phyloP scores from a whole-genome alignment of 768 basidiomycete genomes.

The Suillus brevipes region DNA sequence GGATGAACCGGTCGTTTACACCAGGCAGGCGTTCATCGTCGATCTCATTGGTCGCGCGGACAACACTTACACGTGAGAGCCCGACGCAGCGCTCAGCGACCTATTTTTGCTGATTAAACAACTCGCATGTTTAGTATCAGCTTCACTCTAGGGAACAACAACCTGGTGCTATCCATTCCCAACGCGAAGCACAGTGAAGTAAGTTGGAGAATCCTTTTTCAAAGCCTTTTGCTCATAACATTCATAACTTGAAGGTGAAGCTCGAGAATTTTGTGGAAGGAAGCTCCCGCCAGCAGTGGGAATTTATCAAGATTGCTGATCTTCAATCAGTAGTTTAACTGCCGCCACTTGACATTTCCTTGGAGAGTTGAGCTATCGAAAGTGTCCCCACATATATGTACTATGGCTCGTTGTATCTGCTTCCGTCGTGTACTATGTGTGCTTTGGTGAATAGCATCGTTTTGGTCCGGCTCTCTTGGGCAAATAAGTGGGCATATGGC shows the following conservation, averaged over 20 bases:
- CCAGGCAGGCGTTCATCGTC: not conserved
- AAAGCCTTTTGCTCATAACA: not conserved
- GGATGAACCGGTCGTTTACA: not conserved
- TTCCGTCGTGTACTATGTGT: not conserved
- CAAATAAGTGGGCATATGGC: no score
- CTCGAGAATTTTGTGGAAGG: not conserved
- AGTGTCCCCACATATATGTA: not conserved
- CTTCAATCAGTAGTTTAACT: not conserved
- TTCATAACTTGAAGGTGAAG: not conserved
- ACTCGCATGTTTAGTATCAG: not conserved
- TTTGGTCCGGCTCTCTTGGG: not conserved
- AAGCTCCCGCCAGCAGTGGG: not conserved
- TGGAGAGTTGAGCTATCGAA: not conserved
- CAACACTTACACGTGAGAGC: not conserved
- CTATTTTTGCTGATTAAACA: not conserved
- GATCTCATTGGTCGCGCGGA: not conserved
- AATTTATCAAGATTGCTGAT: not conserved
- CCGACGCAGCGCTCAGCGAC: not conserved
- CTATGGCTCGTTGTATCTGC: not conserved
- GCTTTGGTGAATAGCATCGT: not conserved
- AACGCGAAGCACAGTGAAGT: not conserved
- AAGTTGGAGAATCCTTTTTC: not conserved
- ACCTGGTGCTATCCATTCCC: not conserved
- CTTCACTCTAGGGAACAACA: not conserved
- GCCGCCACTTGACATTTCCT: not conserved